A percentile compares a stretch with the other conserved stretches of the same genome.
Conservation (phyloP, 345 rosid genomes). For the Eucalyptus polybractea region DNA sequence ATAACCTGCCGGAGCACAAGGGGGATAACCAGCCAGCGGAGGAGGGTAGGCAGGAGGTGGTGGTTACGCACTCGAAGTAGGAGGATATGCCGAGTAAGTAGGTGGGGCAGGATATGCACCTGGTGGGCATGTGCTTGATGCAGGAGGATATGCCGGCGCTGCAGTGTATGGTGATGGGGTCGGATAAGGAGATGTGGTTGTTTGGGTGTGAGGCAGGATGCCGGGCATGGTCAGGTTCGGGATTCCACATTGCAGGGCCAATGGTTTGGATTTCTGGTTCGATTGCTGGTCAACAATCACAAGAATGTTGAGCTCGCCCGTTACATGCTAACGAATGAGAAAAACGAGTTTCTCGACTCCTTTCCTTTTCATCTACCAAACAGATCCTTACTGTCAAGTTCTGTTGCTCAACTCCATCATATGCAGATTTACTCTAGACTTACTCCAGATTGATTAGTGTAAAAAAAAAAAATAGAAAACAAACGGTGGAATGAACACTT, state of each 20-base stretch:
- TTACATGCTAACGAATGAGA: not conserved
- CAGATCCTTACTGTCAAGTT: not conserved
- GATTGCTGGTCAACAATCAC: not conserved
- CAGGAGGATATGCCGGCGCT: not conserved
- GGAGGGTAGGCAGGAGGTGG: slow-evolving; percentile 18
- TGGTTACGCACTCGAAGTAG: not conserved
- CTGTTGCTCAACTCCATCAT: not conserved
- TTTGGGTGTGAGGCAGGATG: not conserved
- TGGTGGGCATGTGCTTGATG: not conserved
- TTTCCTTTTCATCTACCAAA: not conserved
- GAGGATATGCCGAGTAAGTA: not conserved
- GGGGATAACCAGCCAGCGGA: not conserved
- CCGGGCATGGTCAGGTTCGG: not conserved
- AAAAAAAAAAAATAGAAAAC: not conserved
- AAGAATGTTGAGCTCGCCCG: not conserved
- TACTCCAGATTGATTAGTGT: not conserved
- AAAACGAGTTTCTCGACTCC: not conserved
- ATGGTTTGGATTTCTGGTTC: not conserved
- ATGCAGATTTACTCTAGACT: not conserved
- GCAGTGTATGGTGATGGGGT: not conserved
- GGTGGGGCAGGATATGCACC: slow-evolving; percentile 20
- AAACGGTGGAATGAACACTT: not conserved
- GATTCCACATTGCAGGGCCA: not conserved
- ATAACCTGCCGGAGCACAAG: not conserved
- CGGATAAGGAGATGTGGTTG: not conserved